Base-by-base conservation (phyloP, 2,329 filamentous ascomycete species). In the Ilyonectria sp. region DNA sequence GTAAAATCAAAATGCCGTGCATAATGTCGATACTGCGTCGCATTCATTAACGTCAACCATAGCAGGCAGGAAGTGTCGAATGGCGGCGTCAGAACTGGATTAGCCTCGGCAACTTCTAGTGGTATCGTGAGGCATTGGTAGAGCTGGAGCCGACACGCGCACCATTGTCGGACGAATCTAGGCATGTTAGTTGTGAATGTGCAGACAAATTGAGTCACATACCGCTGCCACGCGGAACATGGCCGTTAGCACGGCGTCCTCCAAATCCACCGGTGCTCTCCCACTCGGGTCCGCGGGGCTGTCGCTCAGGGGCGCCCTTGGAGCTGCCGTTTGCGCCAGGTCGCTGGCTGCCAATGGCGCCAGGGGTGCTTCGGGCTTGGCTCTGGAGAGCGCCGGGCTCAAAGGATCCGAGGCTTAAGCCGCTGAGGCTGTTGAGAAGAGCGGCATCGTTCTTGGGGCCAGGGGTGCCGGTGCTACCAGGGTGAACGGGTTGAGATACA, bases 201-300 rank as follows among this genome's bases (percentile, higher is more conserved):
- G n/a, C 35, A 8, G 23, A 54, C 21, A 40, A 33, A n/a, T 2
- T 7, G 10, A 43, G 26, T 3, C 31, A 83, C 86, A 80, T 81
- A 89, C 88, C 89, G 78, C 89, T 91, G 63, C 88, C 86, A 67
- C 89, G 85, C 70, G 89, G 86, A 78, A 86, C 85, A 76, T 92
- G 90, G 23, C 90, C 90, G 72, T 89, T 90, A 60, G 86, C 76
- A 55, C 89, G 86, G 67, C 89, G 87, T 21, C 82, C 80, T 43
- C 80, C 83, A 72, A 91, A 91, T 2, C 88, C 88, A 57, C 77
- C 77, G 33, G 80, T 82, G 50, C 80, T 82, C 76, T 90, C 88
- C 89, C 89, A 91, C 75, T 89, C 87, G 2, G 90, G 89, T 29
- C 88, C 89, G 29, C 89, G 85, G n/a, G 89, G 89, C 79, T 92